phyloP scores from a whole-genome alignment of 257 asterid species.

The Primulina huaijiensis region DNA sequence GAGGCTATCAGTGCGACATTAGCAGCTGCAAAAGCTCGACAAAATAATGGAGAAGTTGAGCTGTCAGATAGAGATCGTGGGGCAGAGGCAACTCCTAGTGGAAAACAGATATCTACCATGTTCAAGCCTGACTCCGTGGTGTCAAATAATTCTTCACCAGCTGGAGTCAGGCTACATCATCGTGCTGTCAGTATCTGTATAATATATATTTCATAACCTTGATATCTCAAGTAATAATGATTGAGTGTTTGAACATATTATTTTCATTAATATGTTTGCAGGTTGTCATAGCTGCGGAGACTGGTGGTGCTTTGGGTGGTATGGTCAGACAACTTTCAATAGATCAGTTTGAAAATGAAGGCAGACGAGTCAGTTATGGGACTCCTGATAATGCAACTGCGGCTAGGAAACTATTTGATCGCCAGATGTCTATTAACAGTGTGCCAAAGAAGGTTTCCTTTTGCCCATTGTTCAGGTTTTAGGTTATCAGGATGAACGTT shows the following conservation, averaged over 20 bases:
- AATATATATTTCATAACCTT: neutral
- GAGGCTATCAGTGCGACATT: slow-evolving; percentile 91
- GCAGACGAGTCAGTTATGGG: slow-evolving; percentile 85
- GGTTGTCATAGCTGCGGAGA: slow-evolving; percentile 82
- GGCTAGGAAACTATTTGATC: slow-evolving; percentile 88
- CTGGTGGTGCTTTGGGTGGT: slow-evolving; percentile 80
- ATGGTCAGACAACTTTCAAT: slow-evolving; percentile 79
- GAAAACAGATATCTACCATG: slow-evolving; percentile 60
- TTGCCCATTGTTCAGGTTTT: neutral
- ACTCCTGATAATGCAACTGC: slow-evolving; percentile 98
- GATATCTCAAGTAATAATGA: neutral
- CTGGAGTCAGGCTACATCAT: slow-evolving; percentile 93
- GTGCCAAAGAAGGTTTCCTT: slow-evolving; percentile 79
- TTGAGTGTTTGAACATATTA: slow-evolving; percentile 20
- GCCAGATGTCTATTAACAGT: slow-evolving; percentile 90
- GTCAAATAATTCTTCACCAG: slow-evolving; percentile 54
- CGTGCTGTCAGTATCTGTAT: slow-evolving; percentile 73
- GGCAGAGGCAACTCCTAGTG: slow-evolving; percentile 93
- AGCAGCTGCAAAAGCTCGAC: slow-evolving; percentile 96
- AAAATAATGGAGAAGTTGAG: slow-evolving; percentile 82
- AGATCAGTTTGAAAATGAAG: slow-evolving; percentile 79
- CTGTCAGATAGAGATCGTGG: slow-evolving; percentile 91
- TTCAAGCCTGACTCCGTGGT: slow-evolving; percentile 70
- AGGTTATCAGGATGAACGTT: slow-evolving; percentile 1
- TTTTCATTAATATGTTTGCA: slow-evolving; percentile 32